A percentile compares a stretch with the other conserved stretches of the same genome.
Evolutionary conservation across 2,329 filamentous ascomycete species (phyloP).

Genomic region (Ilyonectria destructans): DNA sequence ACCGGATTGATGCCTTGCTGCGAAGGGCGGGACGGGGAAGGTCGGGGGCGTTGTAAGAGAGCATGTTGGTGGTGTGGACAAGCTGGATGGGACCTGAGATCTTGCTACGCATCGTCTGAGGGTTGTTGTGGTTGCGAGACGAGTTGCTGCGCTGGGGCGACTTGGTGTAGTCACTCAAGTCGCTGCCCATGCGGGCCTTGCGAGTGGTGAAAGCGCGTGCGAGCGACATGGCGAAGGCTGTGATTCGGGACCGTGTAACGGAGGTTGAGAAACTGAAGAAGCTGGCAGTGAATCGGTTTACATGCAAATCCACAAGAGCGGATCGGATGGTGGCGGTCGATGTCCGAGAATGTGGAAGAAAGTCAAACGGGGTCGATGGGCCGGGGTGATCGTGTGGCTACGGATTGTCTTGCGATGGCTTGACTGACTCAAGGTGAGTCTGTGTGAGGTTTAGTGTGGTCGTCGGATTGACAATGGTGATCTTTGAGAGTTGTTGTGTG

Average conservation of each 20-base stretch:
- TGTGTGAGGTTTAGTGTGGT: conserved; percentile 26
- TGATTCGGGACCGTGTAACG: conserved; percentile 15
- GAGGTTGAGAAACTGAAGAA: conserved; percentile 26
- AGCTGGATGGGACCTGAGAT: conserved; percentile 92
- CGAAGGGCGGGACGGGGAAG: conserved; percentile 66
- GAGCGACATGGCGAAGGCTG: conserved; percentile 64
- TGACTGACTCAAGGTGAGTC: conserved; percentile 40
- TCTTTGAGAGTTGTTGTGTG: conserved; percentile 35
- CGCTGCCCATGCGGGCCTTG: conserved; percentile 70
- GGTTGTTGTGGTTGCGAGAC: conserved; percentile 62
- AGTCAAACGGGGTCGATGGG: conserved; percentile 11
- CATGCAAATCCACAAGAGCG: conserved; percentile 17
- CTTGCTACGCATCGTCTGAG: conserved; percentile 71
- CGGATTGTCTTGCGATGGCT: conserved; percentile 33
- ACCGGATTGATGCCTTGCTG: conserved; percentile 57
- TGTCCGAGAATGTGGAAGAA: conserved; percentile 21
- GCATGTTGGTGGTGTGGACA: conserved; percentile 95
- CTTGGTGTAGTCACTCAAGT: conserved; percentile 60
- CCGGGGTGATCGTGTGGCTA: conserved; percentile 14
- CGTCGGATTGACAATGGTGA: neutral
- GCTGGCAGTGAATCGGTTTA: conserved; percentile 13
- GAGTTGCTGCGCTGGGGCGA: conserved; percentile 67
- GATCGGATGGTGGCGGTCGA: conserved; percentile 1
- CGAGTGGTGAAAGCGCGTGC: conserved; percentile 82
- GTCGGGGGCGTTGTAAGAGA: conserved; percentile 94